Evolutionary conservation across 129 eudicot species (phyloP).

Genomic region (Artemisia tridentata): DNA sequence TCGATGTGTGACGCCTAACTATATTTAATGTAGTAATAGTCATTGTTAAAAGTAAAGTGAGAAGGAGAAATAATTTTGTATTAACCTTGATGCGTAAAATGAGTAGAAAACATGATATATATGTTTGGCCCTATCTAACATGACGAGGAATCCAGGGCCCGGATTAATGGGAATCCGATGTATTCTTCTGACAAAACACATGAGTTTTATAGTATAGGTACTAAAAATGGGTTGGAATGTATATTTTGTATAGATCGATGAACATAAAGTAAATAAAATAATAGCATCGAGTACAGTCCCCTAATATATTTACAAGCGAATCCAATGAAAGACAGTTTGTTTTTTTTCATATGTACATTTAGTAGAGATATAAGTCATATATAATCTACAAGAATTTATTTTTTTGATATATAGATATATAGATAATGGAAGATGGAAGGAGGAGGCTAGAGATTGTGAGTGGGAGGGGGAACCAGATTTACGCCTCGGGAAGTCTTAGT

Average conservation of each 20-base stretch:
- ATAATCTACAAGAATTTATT: no score
- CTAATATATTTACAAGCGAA: background rate
- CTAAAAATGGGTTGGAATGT: background rate
- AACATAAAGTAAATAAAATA: constrained; percentile 6
- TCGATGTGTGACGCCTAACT: no score
- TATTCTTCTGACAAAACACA: constrained; percentile 26
- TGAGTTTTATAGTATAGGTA: background rate
- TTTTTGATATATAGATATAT: background rate
- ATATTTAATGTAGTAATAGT: no score
- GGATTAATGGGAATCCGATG: constrained; percentile 26
- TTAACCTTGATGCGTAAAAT: no score
- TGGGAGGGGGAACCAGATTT: constrained; percentile 49
- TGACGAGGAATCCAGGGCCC: background rate
- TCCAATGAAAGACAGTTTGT: background rate
- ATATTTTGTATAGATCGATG: background rate
- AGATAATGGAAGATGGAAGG: constrained; percentile 29
- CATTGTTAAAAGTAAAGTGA: no score
- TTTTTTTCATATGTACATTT: background rate
- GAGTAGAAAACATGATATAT: background rate
- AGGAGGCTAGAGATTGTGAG: constrained; percentile 59
- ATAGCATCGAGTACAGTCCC: constrained; percentile 25
- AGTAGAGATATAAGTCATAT: no score
- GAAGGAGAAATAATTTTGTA: no score
- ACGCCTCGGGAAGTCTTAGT: constrained; percentile 9
- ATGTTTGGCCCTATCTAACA: background rate